Conservation (phyloP, 768 basidiomycete species). For the Boletus sensibilis region DNA sequence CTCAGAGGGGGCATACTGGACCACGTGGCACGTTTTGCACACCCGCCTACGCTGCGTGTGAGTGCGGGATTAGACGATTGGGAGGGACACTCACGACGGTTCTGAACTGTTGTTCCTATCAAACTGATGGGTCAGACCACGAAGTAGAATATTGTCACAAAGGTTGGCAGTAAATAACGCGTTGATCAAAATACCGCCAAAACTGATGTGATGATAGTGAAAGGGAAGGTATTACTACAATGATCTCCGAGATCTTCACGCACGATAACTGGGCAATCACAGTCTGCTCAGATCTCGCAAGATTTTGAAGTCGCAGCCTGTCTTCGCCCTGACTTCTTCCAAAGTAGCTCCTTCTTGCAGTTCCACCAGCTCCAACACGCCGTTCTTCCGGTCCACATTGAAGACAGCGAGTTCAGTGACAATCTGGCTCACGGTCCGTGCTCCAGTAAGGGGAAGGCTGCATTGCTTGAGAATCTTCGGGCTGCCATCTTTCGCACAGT, state of each 20-base stretch:
- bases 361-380: conserved; percentile 74
- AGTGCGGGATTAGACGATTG: not conserved
- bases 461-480: conserved; percentile 86
- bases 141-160: not conserved
- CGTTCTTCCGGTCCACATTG: conserved; percentile 74
- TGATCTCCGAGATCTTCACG: not conserved
- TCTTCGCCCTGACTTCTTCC: conserved; percentile 85
- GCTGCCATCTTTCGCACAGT: conserved; percentile 84
- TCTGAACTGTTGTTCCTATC: not conserved
- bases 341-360: conserved; percentile 80
- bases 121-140: not conserved
- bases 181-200: not conserved
- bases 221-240: conserved; percentile 11
- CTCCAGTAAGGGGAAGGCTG: conserved; percentile 84
- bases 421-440: conserved; percentile 83
- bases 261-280: conserved; percentile 28
- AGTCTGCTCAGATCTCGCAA: conserved; percentile 49
- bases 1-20: not conserved
- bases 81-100: not conserved
- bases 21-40: not conserved
- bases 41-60: not conserved
- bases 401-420: conserved; percentile 94
- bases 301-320: conserved; percentile 78
- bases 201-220: not conserved
- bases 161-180: not conserved